A percentile compares a stretch with the other conserved stretches of the same genome.
Conservation (phyloP, 1,284 basidiomycete genomes). For the Amylostereum areolatum region DNA sequence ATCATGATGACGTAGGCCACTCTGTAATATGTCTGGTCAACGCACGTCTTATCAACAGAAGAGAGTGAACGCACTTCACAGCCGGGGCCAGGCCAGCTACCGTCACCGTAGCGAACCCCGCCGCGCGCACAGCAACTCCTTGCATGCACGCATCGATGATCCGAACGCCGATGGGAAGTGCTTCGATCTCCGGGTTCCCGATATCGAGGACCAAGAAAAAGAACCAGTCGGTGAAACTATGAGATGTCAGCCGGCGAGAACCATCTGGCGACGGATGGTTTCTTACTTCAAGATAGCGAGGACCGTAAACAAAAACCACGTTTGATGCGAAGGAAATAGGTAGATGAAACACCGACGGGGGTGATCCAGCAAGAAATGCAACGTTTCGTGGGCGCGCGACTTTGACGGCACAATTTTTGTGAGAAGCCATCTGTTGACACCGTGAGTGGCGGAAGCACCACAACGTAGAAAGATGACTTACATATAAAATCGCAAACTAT, state of each 20-base stretch:
- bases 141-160: slow-evolving; percentile 66
- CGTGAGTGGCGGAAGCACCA: neutral
- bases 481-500: slow-evolving; percentile 62
- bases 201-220: slow-evolving; percentile 88
- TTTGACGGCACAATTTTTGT: slow-evolving; percentile 54
- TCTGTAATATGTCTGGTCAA: slow-evolving; percentile 30
- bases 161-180: slow-evolving; percentile 65
- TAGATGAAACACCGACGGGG: slow-evolving; percentile 95
- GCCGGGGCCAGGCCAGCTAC: slow-evolving; percentile 63
- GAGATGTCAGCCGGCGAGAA: neutral
- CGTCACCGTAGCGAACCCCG: slow-evolving; percentile 79
- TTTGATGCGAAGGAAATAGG: slow-evolving; percentile 93
- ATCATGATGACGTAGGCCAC: slow-evolving; percentile 88
- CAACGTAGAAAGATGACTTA: slow-evolving; percentile 23
- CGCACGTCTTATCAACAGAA: slow-evolving; percentile 13
- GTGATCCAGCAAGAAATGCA: slow-evolving; percentile 92
- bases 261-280: neutral
- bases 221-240: slow-evolving; percentile 78
- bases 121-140: slow-evolving; percentile 78
- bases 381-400: slow-evolving; percentile 71
- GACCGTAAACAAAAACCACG: slow-evolving; percentile 82
- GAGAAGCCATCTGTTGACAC: slow-evolving; percentile 58
- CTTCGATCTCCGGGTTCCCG: slow-evolving; percentile 66
- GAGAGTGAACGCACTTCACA: slow-evolving; percentile 55
- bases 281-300: slow-evolving; percentile 65